These are phyloP conservation scores for Arabidopsis hybrid DNA, from an alignment of 441 rosid species.

Conservation along the genomic window DNA sequence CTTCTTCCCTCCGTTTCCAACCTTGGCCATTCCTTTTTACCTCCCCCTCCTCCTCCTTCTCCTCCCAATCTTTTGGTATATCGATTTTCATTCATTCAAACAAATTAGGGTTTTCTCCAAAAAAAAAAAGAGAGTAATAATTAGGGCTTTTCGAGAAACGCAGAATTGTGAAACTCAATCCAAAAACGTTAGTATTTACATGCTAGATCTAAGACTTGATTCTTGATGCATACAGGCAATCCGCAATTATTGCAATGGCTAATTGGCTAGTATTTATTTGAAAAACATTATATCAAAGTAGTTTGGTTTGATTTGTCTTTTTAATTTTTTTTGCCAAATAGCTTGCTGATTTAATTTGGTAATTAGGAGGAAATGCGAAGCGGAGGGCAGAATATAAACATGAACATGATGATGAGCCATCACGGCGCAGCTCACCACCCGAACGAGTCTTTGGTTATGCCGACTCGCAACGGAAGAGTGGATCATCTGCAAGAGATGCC, in stretches of 20 bases:
- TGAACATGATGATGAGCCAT: constrained; percentile 57
- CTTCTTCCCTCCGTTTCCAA: constrained; percentile 59
- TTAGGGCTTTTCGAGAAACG: constrained; percentile 22
- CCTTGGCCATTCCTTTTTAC: constrained; percentile 43
- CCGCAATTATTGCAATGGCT: not conserved
- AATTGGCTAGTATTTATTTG: constrained; percentile 13
- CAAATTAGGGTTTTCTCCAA: not conserved
- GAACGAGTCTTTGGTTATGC: constrained; percentile 40
- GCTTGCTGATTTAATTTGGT: not conserved
- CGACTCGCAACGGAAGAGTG: constrained; percentile 34
- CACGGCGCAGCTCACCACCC: constrained; percentile 35
- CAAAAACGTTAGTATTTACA: constrained; percentile 15
- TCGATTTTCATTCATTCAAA: not conserved
- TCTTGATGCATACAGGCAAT: not conserved
- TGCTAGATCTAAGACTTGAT: constrained; percentile 12
- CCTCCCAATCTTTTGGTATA: constrained; percentile 74
- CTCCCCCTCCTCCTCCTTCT: constrained; percentile 50
- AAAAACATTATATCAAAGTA: constrained; percentile 5
- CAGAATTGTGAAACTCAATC: constrained; percentile 9
- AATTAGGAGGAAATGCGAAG: constrained; percentile 73
- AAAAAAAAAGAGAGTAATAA: not conserved
- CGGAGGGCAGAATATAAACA: constrained; percentile 45
- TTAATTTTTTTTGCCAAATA: not conserved
- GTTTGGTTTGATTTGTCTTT: constrained; percentile 12
- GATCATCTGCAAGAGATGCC: constrained; percentile 36